phyloP scores from a whole-genome alignment of 768 basidiomycete genomes.

The Fistulinella prunicolor region DNA sequence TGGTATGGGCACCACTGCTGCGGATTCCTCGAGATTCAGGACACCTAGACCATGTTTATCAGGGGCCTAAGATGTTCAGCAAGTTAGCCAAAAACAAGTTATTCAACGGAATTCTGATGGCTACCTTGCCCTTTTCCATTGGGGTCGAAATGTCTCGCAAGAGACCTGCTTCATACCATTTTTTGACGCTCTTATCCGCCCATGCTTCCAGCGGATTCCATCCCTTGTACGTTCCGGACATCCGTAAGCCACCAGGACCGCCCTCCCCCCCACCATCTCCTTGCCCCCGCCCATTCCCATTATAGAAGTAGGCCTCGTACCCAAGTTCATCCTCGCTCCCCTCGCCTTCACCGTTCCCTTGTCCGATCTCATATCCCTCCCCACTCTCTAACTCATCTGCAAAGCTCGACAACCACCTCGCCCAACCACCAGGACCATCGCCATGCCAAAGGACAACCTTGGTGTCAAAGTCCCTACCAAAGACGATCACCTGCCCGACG shows the following conservation, averaged over 20 bases:
- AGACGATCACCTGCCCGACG: constrained; percentile 93
- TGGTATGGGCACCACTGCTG: constrained; percentile 62
- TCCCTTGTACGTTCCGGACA: constrained; percentile 84
- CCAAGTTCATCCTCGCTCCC: constrained; percentile 82
- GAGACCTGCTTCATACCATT: constrained; percentile 81
- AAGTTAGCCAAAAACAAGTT: constrained; percentile 16
- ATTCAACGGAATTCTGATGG: constrained; percentile 12
- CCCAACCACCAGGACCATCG: constrained; percentile 91
- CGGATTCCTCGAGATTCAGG: constrained; percentile 40
- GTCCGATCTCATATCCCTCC: constrained; percentile 82
- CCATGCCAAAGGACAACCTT: constrained; percentile 95
- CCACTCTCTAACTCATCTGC: constrained; percentile 90
- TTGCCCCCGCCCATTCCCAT: constrained; percentile 71
- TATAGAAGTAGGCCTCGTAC: constrained; percentile 84
- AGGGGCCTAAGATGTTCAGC: constrained; percentile 31
- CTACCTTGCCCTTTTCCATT: constrained; percentile 48
- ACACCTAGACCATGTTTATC: constrained; percentile 48
- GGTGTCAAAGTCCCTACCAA: constrained; percentile 98
- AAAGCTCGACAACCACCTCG: constrained; percentile 86
- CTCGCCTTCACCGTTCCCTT: constrained; percentile 53
- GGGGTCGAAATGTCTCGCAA: constrained; percentile 47
- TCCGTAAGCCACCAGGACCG: constrained; percentile 65
- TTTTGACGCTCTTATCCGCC: constrained; percentile 84
- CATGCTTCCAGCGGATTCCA: constrained; percentile 93
- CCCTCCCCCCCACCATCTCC: constrained; percentile 78